These are phyloP conservation scores for Gossypium anomalum DNA, from an alignment of 345 rosid species.

Conservation along the genomic window DNA sequence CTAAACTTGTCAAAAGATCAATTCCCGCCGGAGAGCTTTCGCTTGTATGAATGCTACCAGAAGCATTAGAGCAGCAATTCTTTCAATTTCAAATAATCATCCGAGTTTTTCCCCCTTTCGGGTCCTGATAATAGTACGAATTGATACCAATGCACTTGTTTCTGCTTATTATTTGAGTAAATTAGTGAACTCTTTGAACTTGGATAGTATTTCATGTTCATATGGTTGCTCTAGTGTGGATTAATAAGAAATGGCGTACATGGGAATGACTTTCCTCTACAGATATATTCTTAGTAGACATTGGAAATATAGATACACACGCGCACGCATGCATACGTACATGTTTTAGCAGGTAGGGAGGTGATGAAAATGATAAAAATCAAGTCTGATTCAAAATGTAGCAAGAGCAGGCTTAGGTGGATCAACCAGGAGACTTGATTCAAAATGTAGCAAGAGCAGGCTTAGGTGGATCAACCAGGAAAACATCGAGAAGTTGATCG, in stretches of 20 bases:
- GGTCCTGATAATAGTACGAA: not conserved
- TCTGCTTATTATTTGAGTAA: not conserved
- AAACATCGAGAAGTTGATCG: conserved; percentile 8
- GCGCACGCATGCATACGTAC: too few species aligned
- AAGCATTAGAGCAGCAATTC: conserved; percentile 15
- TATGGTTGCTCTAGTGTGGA: not conserved
- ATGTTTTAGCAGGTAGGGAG: too few species aligned
- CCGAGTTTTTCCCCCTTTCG: not conserved
- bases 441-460: not conserved
- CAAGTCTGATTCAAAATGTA: not conserved
- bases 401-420: not conserved
- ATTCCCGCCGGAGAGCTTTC: conserved; percentile 63
- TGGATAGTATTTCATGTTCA: not conserved
- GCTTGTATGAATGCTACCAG: conserved; percentile 28
- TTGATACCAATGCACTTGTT: not conserved
- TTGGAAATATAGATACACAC: too few species aligned
- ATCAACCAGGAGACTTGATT: not conserved
- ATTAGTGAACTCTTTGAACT: not conserved
- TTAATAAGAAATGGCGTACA: not conserved
- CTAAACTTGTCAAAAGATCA: conserved; percentile 71
- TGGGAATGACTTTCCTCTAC: not conserved
- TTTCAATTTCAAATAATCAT: not conserved
- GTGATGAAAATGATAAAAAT: not conserved
- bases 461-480: conserved; percentile 2
- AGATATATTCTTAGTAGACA: not conserved